A percentile compares a stretch with the other conserved stretches of the same genome.
Evolutionary conservation across 306 rosid genomes (phyloP).

Genomic region (Trichosanthes cucumerina): DNA sequence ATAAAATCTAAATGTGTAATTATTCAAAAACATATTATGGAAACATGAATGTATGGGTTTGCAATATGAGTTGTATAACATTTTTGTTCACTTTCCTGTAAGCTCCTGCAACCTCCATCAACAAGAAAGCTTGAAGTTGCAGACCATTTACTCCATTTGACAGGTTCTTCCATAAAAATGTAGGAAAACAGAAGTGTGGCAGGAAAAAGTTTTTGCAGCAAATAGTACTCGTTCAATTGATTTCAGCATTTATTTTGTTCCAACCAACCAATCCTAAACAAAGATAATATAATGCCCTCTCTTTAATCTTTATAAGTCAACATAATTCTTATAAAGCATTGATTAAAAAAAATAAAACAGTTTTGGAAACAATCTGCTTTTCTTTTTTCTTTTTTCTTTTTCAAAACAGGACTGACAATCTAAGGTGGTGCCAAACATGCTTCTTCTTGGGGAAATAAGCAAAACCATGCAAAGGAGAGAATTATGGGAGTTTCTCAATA

Average conservation of each 20-base stretch:
- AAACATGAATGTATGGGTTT: neutral
- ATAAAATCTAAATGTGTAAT: neutral
- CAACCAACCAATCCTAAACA: slow-evolving; percentile 2
- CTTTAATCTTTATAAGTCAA: neutral
- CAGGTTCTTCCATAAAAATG: neutral
- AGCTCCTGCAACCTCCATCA: neutral
- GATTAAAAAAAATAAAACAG: neutral
- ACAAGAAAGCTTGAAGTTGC: neutral
- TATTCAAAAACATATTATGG: neutral
- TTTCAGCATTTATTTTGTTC: slow-evolving; percentile 3
- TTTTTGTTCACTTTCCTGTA: neutral
- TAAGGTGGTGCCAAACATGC: slow-evolving; percentile 1
- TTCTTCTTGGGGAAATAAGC: neutral
- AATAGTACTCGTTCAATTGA: neutral
- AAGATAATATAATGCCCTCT: neutral
- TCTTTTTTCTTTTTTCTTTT: too few relatives aligned
- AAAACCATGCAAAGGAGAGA: slow-evolving; percentile 1
- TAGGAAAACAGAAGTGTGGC: neutral
- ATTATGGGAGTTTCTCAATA: neutral
- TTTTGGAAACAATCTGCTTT: neutral
- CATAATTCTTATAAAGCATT: neutral
- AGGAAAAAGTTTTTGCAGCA: neutral
- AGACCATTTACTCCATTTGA: neutral
- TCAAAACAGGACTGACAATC: neutral
- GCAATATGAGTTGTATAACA: neutral